phyloP scores from a whole-genome alignment of 208 protist species.

The Wallacemonas sp. region DNA sequence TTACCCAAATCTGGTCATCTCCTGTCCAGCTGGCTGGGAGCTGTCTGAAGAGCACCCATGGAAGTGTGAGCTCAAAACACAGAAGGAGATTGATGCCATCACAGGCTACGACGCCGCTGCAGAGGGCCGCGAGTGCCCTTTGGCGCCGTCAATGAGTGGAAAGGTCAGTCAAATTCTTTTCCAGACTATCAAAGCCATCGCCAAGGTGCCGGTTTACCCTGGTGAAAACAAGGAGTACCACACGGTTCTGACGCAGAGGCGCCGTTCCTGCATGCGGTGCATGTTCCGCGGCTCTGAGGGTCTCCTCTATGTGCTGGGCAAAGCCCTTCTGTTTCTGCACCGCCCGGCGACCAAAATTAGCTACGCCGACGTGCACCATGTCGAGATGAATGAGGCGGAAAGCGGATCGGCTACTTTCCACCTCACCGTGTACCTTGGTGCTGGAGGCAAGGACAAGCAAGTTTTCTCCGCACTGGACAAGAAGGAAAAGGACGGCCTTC shows the following conservation, averaged over 20 bases:
- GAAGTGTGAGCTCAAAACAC: conserved; percentile 70
- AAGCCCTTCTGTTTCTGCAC: conserved; percentile 79
- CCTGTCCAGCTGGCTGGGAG: conserved; percentile 51
- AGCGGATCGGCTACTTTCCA: conserved; percentile 74
- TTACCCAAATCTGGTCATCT: conserved; percentile 86
- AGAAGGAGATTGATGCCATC: conserved; percentile 72
- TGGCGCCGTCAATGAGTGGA: conserved; percentile 78
- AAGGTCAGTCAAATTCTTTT: conserved; percentile 85
- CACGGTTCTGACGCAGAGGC: conserved; percentile 43
- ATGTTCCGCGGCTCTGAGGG: conserved; percentile 73
- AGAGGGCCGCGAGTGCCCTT: conserved; percentile 31
- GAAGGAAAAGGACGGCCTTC: conserved; percentile 59
- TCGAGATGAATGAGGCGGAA: conserved; percentile 75
- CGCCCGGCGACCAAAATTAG: conserved; percentile 66
- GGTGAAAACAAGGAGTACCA: conserved; percentile 84
- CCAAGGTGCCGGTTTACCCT: conserved; percentile 69
- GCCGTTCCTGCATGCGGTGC: conserved; percentile 72
- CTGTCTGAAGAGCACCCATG: conserved; percentile 77
- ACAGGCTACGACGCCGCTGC: conserved; percentile 16
- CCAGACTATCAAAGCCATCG: conserved; percentile 72
- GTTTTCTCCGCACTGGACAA: conserved; percentile 73
- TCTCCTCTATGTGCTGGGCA: conserved; percentile 72
- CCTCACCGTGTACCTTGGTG: conserved; percentile 51
- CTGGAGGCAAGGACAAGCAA: conserved; percentile 48
- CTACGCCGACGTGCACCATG: conserved; percentile 47